A percentile compares a stretch with the other conserved stretches of the same genome.
Conservation (phyloP, 2,329 filamentous ascomycete species). For the Fusarium sp. region DNA sequence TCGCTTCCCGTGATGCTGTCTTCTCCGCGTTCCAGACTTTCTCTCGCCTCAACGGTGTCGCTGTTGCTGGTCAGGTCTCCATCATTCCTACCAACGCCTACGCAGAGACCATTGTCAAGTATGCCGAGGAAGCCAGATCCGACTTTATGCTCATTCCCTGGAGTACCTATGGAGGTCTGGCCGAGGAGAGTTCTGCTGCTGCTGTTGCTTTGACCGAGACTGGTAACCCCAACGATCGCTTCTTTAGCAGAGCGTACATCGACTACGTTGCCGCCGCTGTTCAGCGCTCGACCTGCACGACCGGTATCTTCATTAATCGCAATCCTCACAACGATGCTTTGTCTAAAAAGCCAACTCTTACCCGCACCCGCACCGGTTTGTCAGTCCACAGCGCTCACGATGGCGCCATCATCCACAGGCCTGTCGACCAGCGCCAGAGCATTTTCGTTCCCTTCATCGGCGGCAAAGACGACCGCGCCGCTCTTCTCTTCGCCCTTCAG, state of each 20-base stretch:
- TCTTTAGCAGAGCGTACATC: slow-evolving; percentile 63
- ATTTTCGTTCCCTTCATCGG: slow-evolving; percentile 90
- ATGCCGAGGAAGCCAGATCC: slow-evolving; percentile 74
- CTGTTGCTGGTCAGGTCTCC: slow-evolving; percentile 82
- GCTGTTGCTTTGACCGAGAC: slow-evolving; percentile 20
- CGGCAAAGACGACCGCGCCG: slow-evolving; percentile 81
- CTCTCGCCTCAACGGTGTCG: slow-evolving; percentile 82
- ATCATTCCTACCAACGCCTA: slow-evolving; percentile 82
- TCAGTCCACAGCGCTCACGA: slow-evolving; percentile 56
- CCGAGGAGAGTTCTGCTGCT: slow-evolving; percentile 58
- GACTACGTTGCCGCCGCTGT: slow-evolving; percentile 78
- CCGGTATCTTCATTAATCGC: slow-evolving; percentile 62
- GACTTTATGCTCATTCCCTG: slow-evolving; percentile 88
- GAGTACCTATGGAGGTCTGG: slow-evolving; percentile 82
- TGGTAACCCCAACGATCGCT: slow-evolving; percentile 37
- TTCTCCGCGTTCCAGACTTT: slow-evolving; percentile 93
- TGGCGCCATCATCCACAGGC: slow-evolving; percentile 58
- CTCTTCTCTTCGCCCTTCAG: slow-evolving; percentile 83
- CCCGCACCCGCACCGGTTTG: slow-evolving; percentile 38
- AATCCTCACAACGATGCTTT: slow-evolving; percentile 44
- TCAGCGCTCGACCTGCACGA: slow-evolving; percentile 76
- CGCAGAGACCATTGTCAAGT: slow-evolving; percentile 77
- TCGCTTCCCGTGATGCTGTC: slow-evolving; percentile 78
- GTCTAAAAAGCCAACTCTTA: slow-evolving; percentile 60
- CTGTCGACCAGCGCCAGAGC: slow-evolving; percentile 77